Conservation (phyloP, 768 basidiomycete species). For the Sistotremastrum niveocremeum region DNA sequence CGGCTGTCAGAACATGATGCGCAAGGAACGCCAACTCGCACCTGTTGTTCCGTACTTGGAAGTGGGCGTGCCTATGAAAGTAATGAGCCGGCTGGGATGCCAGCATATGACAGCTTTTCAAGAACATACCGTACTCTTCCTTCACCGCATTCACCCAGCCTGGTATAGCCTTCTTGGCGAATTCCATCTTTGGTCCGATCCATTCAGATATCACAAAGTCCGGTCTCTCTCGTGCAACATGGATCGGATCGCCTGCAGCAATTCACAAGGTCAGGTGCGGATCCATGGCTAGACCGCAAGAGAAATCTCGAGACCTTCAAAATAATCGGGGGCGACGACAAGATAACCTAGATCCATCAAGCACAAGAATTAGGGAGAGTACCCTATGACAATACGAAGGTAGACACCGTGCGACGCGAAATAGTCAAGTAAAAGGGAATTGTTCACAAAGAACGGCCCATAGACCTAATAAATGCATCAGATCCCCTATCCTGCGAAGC, state of each 20-base stretch:
- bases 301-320: conserved; percentile 19
- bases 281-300: too few relatives aligned
- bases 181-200: conserved; percentile 21
- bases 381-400: background rate
- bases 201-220: conserved; percentile 28
- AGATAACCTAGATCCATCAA: conserved; percentile 29
- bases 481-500: too few relatives aligned
- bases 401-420: conserved; percentile 42
- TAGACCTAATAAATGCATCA: conserved; percentile 17
- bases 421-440: conserved; percentile 48
- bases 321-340: conserved; percentile 50
- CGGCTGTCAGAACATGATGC: background rate
- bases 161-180: conserved; percentile 28
- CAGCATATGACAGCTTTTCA: background rate
- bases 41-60: conserved; percentile 34
- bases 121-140: conserved; percentile 29
- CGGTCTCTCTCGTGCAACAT: conserved; percentile 24
- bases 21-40: conserved; percentile 12
- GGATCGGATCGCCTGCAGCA: conserved; percentile 30
- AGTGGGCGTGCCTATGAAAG: conserved; percentile 8
- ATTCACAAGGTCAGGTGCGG: too few relatives aligned
- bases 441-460: conserved; percentile 45
- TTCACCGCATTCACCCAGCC: conserved; percentile 41
- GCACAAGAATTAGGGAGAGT: background rate
- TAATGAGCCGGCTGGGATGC: conserved; percentile 7